Evolutionary conservation across 2,329 filamentous ascomycete species (phyloP).

Genomic region (Dryadomyces sulphureus): DNA sequence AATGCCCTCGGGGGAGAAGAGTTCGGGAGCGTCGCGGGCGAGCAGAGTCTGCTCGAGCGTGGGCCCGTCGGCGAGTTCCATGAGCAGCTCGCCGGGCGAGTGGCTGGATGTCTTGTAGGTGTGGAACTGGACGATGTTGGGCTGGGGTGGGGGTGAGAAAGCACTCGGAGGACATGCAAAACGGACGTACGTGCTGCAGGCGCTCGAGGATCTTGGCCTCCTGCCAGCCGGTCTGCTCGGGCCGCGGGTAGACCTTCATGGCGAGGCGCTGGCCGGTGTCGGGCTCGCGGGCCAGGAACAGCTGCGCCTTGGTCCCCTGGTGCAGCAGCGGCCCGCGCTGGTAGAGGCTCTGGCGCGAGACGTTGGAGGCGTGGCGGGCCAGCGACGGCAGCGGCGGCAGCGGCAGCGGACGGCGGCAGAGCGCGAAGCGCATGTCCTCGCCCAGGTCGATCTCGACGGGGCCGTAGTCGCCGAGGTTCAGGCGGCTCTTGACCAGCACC

Average conservation of each 20-base stretch:
- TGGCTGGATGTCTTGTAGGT: not conserved
- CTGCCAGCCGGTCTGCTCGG: not conserved
- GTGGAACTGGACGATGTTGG: slow-evolving; percentile 3
- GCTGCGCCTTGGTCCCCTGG: slow-evolving; percentile 1
- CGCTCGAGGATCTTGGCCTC: not conserved
- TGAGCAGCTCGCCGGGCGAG: slow-evolving; percentile 1
- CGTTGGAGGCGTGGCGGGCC: not conserved
- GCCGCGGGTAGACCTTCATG: slow-evolving; percentile 5
- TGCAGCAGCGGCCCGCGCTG: slow-evolving; percentile 1
- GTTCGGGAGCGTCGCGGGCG: not conserved
- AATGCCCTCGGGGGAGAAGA: not conserved
- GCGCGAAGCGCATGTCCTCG: not conserved
- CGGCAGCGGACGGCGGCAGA: not conserved
- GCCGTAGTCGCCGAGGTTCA: not conserved
- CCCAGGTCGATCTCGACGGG: not conserved
- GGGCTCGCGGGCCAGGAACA: slow-evolving; percentile 2
- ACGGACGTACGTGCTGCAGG: not conserved
- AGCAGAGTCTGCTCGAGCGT: slow-evolving; percentile 1
- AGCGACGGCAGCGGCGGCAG: not conserved
- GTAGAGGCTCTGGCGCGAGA: not conserved
- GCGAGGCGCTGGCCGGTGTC: slow-evolving; percentile 1
- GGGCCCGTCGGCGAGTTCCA: slow-evolving; percentile 4
- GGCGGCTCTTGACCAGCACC: not conserved
- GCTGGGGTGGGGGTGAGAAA: not conserved
- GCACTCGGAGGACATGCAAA: not conserved